Evolutionary conservation across 2,329 filamentous ascomycete genomes (phyloP).

Genomic region (Apiospora arundinis): DNA sequence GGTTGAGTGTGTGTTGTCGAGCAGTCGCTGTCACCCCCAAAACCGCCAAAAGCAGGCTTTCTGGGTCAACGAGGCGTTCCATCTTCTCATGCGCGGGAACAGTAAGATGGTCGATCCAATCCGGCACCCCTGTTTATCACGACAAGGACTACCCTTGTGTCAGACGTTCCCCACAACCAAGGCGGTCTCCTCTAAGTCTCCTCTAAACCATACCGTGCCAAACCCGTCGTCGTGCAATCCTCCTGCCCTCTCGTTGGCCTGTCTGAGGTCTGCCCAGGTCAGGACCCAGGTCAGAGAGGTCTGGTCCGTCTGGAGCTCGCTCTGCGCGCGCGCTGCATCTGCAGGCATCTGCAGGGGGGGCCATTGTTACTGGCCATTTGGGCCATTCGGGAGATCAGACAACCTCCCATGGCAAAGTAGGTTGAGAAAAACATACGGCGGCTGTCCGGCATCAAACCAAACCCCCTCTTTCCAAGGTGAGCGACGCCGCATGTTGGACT

Average conservation of each 20-base stretch:
- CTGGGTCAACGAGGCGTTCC: constrained; percentile 5
- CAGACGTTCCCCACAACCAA: constrained; percentile 12
- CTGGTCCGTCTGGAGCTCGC: not conserved
- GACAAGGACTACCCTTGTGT: not conserved
- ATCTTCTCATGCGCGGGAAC: constrained; percentile 10
- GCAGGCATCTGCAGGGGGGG: constrained; percentile 6
- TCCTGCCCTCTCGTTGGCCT: constrained; percentile 12
- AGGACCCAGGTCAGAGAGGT: not conserved
- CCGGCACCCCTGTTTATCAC: not conserved
- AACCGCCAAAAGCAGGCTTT: constrained; percentile 7
- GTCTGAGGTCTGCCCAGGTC: not conserved
- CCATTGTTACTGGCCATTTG: too few relatives aligned
- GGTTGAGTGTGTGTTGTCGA: constrained; percentile 7
- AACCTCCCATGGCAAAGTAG: not conserved
- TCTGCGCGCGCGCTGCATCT: not conserved
- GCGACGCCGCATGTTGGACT: not conserved
- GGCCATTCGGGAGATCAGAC: constrained; percentile 4
- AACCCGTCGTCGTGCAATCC: constrained; percentile 14
- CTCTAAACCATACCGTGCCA: not conserved
- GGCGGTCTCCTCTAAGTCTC: constrained; percentile 1
- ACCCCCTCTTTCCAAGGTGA: constrained; percentile 18
- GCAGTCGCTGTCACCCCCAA: constrained; percentile 1
- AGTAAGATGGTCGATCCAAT: constrained; percentile 14
- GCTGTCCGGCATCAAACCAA: constrained; percentile 11
- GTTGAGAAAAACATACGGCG: not conserved